A percentile compares a stretch with the other conserved stretches of the same genome.
phyloP scores from a whole-genome alignment of 768 basidiomycete genomes.

The Russula brevipes region DNA sequence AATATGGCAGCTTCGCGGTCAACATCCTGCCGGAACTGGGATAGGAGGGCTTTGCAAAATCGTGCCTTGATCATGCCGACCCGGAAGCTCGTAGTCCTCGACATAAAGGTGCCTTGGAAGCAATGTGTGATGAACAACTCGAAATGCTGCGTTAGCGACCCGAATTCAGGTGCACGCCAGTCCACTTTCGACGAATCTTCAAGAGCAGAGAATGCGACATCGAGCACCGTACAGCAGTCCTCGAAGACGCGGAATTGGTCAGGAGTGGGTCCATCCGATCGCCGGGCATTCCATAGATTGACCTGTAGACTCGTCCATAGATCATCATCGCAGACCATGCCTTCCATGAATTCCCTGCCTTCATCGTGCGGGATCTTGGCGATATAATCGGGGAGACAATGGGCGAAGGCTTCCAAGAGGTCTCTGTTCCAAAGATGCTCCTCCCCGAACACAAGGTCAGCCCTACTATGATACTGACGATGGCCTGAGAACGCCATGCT shows the following conservation, averaged over 20 bases:
- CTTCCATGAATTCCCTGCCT: background rate
- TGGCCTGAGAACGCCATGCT: background rate
- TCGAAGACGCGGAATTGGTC: no score
- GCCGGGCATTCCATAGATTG: no score
- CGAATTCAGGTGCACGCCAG: no score
- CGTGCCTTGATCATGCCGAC: background rate
- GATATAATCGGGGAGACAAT: background rate
- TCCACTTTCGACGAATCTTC: no score
- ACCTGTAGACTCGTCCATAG: no score
- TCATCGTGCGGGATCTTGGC: background rate
- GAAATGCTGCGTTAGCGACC: no score
- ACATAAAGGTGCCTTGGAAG: constrained; percentile 6
- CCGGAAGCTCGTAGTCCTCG: background rate
- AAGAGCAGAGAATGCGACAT: no score
- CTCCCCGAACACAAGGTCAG: constrained; percentile 6
- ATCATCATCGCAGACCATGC: no score
- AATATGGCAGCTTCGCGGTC: background rate
- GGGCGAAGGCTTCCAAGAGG: background rate
- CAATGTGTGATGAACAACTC: background rate
- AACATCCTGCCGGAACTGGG: background rate
- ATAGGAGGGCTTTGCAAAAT: constrained; percentile 1
- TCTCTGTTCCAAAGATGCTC: constrained; percentile 7
- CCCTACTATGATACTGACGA: background rate
- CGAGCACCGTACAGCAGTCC: no score
- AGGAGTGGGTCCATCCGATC: no score